Conservation (phyloP, 805 yeast genomes). For the Candida endomychidarum region DNA sequence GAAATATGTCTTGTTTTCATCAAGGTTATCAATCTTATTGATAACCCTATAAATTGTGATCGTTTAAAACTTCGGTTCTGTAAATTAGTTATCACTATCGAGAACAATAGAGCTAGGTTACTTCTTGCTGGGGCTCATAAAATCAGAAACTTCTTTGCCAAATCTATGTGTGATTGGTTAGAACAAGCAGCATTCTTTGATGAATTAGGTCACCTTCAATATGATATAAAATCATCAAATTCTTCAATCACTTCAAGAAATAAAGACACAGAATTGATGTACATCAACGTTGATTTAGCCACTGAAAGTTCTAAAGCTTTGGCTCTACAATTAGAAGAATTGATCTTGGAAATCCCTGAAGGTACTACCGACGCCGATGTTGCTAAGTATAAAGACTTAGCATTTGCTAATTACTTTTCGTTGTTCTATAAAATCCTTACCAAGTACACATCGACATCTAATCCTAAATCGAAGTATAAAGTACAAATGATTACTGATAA, state of each 20-base stretch:
- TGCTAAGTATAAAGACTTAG: slow-evolving; percentile 54
- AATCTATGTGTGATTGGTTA: slow-evolving; percentile 52
- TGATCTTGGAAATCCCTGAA: slow-evolving; percentile 60
- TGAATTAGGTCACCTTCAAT: slow-evolving; percentile 9
- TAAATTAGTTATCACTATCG: slow-evolving; percentile 35
- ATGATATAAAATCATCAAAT: slow-evolving; percentile 1
- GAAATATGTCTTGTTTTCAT: slow-evolving; percentile 27
- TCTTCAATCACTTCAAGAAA: slow-evolving; percentile 1
- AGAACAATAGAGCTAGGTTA: slow-evolving; percentile 28
- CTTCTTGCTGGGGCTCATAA: slow-evolving; percentile 47
- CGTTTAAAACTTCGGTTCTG: slow-evolving; percentile 46
- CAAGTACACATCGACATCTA: slow-evolving; percentile 32
- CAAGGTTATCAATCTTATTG: slow-evolving; percentile 28
- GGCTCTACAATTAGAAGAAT: slow-evolving; percentile 52
- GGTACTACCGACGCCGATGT: slow-evolving; percentile 54
- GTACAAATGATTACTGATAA: slow-evolving; percentile 57
- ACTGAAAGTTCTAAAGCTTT: slow-evolving; percentile 62
- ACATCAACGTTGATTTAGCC: slow-evolving; percentile 53
- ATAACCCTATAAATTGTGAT: slow-evolving; percentile 28
- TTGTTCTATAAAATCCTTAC: slow-evolving; percentile 55
- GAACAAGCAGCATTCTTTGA: slow-evolving; percentile 49
- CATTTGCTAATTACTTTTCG: slow-evolving; percentile 70
- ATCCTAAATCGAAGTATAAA: slow-evolving; percentile 47
- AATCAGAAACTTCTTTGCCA: slow-evolving; percentile 48
- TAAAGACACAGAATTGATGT: slow-evolving; percentile 14